Evolutionary conservation across 352 stramenopile genomes (phyloP).

Genomic region (Phytophthora rubi): DNA sequence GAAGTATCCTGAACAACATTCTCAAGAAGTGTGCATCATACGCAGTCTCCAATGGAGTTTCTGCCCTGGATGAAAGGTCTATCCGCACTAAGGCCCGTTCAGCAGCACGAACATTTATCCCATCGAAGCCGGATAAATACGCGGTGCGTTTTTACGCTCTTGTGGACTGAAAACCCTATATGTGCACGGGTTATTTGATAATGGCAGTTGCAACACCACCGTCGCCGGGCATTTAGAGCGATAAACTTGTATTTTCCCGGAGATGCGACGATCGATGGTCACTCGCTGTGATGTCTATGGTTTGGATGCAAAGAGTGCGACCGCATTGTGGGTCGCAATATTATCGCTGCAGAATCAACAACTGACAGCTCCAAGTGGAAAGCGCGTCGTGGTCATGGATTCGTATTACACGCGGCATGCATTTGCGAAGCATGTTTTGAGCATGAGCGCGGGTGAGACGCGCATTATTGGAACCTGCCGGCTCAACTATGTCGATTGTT

Average conservation of each 20-base stretch:
- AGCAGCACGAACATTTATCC: background rate
- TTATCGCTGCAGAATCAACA: slow-evolving; percentile 1
- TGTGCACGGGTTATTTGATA: background rate
- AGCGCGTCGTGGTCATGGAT: slow-evolving; percentile 6
- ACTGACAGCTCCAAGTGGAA: background rate
- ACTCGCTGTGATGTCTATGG: too few relatives aligned
- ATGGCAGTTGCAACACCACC: slow-evolving; percentile 9
- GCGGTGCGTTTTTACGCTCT: background rate
- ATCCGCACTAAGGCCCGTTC: background rate
- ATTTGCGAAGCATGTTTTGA: slow-evolving; percentile 2
- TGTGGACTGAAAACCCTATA: background rate
- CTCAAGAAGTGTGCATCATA: slow-evolving; percentile 2
- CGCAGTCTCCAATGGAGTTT: background rate
- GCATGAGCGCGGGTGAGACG: background rate
- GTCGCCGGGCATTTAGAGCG: background rate
- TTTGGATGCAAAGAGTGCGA: slow-evolving; percentile 9
- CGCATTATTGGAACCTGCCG: background rate
- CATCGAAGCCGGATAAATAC: background rate
- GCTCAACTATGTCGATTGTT: background rate
- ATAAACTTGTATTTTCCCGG: slow-evolving; percentile 1
- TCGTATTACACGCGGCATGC: slow-evolving; percentile 8
- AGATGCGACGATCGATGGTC: background rate
- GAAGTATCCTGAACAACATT: slow-evolving; percentile 1
- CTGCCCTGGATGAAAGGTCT: background rate
- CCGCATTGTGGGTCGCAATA: slow-evolving; percentile 4